Base-by-base conservation (phyloP, 2,329 filamentous ascomycete genomes). In the Sporothrix dimorphospora region DNA sequence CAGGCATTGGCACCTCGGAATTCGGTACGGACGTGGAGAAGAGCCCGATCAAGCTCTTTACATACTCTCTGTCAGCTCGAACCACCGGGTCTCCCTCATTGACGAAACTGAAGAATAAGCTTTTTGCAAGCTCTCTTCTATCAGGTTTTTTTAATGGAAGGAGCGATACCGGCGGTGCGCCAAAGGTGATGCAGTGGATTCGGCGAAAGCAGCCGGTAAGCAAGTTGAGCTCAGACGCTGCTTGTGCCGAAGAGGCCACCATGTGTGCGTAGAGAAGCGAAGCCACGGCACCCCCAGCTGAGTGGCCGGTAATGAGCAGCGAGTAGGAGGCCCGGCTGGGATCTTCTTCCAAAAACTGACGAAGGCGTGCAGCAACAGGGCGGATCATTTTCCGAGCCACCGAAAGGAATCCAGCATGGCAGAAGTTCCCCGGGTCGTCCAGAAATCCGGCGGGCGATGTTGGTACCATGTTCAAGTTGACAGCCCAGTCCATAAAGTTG, bases 1-100 rank as follows among this genome's bases (percentile, higher is more conserved):
- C 40, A 16, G 40, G 19, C 4, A 6, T 4, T 40, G 55, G 34
- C 3, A 9, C 5, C n/a, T 19, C 3, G 75, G 53, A 65, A 74
- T 16, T 47, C 73, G 90, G 89, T 1, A 85, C 81, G 0, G 92
- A 88, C 0, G 86, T 85, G 0, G 89, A 86, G 72, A 93, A 91
- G 0, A 97, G 83, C 73, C 92, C 90, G 0, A 96, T 81, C 11
- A 97, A 83, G 45, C 89, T 92, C 74, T 87, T 87, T 19, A 97
- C 85, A 76, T 97, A 95, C 0, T 88, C 86, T 80, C 89, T 92
- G 78, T 97, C 93, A 0, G 93, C 93, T 38, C 94, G 83, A 0
- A 88, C 86, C 0, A 97, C 92, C 0, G 92, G 93, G 75, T 97
- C 94, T 3, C 94, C 94, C 79, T 97, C 93, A 78, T 97, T 97